Conservation (phyloP, 306 rosid genomes). For the Carpinus viminea region DNA sequence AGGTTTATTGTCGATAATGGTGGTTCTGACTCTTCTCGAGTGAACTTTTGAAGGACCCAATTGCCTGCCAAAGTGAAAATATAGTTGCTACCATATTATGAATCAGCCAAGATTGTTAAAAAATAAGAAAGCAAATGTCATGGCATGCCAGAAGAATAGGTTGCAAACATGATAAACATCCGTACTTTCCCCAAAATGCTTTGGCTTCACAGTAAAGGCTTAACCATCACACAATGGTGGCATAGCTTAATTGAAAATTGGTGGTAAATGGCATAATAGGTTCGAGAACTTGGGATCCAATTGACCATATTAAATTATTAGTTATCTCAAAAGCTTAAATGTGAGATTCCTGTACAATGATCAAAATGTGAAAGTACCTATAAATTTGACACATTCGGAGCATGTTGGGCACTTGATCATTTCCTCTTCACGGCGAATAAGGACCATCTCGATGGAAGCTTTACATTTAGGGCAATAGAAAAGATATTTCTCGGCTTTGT, state of each 20-base stretch:
- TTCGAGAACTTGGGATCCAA: too few relatives aligned
- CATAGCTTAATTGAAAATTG: not conserved
- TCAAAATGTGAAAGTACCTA: constrained; percentile 31
- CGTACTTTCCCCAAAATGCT: not conserved
- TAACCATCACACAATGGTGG: not conserved
- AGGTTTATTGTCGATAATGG: too few relatives aligned
- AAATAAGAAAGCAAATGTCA: not conserved
- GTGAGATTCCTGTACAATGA: too few relatives aligned
- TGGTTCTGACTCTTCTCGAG: not conserved
- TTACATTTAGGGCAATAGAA: constrained; percentile 79
- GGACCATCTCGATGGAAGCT: constrained; percentile 69
- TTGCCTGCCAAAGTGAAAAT: constrained; percentile 44
- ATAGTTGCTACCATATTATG: not conserved
- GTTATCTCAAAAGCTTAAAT: too few relatives aligned
- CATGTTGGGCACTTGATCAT: constrained; percentile 56
- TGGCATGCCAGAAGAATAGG: too few relatives aligned
- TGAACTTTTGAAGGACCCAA: constrained; percentile 36
- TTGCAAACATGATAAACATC: not conserved
- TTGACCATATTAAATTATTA: too few relatives aligned
- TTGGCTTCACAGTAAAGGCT: not conserved
- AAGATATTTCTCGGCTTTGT: constrained; percentile 55
- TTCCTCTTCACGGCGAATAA: constrained; percentile 29
- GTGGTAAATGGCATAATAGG: too few relatives aligned
- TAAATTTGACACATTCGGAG: constrained; percentile 65
- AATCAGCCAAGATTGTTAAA: not conserved